These are phyloP conservation scores for Tulasnella sp. DNA, from an alignment of 768 basidiomycete species.

Conservation along the genomic window DNA sequence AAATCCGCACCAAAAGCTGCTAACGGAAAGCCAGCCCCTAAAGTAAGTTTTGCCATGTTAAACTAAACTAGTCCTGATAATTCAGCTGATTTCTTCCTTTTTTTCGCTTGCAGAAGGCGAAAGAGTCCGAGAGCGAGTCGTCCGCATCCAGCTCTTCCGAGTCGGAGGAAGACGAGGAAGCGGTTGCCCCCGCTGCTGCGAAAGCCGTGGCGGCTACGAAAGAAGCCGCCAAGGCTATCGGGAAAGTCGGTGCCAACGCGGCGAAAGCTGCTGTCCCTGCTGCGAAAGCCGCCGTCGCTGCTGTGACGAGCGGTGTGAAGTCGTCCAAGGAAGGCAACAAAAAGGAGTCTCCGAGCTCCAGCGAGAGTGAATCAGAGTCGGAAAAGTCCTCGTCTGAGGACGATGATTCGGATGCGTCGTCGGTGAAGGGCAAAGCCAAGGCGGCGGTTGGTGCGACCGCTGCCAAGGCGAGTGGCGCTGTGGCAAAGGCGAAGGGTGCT, in stretches of 20 bases:
- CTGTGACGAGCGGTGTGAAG: slow-evolving; percentile 26
- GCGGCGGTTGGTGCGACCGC: background rate
- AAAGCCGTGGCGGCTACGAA: background rate
- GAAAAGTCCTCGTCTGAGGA: background rate
- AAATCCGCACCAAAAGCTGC: background rate
- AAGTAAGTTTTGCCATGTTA: background rate
- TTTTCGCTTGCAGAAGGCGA: background rate
- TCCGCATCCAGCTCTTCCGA: slow-evolving; percentile 17
- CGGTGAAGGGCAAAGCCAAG: background rate
- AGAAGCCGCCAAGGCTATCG: background rate
- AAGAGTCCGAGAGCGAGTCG: background rate
- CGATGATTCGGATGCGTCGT: background rate
- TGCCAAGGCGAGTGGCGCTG: background rate
- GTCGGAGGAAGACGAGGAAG: slow-evolving; percentile 1
- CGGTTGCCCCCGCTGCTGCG: background rate
- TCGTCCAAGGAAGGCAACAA: slow-evolving; percentile 18
- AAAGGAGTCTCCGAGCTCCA: background rate
- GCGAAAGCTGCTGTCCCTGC: slow-evolving; percentile 8
- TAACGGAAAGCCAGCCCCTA: background rate
- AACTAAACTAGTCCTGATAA: background rate
- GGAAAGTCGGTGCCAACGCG: background rate
- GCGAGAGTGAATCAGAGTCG: background rate
- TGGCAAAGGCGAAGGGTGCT: slow-evolving; percentile 12
- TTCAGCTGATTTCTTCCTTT: background rate
- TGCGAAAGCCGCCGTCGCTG: slow-evolving; percentile 5